These are phyloP conservation scores for Alternaria angustiovoidea DNA, from an alignment of 2,329 filamentous ascomycete genomes.

Conservation along the genomic window DNA sequence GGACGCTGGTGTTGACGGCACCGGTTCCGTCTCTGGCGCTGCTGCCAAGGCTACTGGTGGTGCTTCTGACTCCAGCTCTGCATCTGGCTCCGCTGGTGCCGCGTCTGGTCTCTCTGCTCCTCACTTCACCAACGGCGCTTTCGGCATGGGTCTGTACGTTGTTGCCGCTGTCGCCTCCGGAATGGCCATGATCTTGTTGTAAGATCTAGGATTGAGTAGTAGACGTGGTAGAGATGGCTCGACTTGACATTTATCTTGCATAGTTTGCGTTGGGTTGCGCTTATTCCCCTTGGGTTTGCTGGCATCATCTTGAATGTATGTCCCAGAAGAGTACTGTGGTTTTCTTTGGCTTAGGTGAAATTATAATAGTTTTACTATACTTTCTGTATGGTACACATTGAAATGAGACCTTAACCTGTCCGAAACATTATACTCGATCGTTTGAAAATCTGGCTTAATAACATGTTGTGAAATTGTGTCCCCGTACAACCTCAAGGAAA, in stretches of 20 bases:
- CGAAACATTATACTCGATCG: background rate
- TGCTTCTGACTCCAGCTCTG: constrained; percentile 2
- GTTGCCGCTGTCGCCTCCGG: constrained; percentile 61
- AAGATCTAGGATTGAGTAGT: constrained; percentile 24
- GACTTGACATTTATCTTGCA: constrained; percentile 13
- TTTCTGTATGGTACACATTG: constrained; percentile 3
- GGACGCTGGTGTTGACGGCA: constrained; percentile 69
- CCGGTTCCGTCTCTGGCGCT: constrained; percentile 61
- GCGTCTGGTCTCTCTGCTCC: constrained; percentile 56
- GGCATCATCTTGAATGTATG: background rate
- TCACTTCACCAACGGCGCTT: constrained; percentile 54
- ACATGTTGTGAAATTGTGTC: background rate
- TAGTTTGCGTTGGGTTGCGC: constrained; percentile 20
- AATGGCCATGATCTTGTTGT: constrained; percentile 64
- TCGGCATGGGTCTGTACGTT: constrained; percentile 61
- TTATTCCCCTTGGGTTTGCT: constrained; percentile 14
- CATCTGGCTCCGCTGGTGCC: constrained; percentile 40
- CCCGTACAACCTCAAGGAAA: background rate
- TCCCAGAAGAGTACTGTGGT: constrained; percentile 1
- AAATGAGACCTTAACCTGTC: constrained; percentile 5
- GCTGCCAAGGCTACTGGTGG: constrained; percentile 24
- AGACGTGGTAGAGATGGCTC: background rate
- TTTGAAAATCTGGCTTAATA: background rate
- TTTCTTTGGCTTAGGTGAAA: constrained; percentile 8
- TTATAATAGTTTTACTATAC: constrained; percentile 3